phyloP scores from a whole-genome alignment of 2,329 filamentous ascomycete genomes.

The Pseudocercospora musae region DNA sequence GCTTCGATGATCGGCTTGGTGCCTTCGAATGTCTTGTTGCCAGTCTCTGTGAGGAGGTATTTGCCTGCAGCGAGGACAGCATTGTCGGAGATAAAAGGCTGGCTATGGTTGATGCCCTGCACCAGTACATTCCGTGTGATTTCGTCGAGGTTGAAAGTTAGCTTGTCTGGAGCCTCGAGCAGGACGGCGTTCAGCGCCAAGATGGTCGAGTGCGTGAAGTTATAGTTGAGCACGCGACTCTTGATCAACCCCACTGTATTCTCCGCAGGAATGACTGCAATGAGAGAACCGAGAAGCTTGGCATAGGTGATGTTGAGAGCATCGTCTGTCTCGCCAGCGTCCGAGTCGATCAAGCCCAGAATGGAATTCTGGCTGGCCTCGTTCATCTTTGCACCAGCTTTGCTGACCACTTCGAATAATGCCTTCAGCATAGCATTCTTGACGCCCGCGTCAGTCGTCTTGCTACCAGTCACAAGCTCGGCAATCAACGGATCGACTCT shows the following conservation, averaged over 20 bases:
- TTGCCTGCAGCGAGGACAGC: constrained; percentile 87
- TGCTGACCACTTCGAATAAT: constrained; percentile 91
- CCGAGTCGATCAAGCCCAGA: constrained; percentile 80
- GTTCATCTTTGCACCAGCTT: constrained; percentile 91
- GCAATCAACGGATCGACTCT: constrained; percentile 90
- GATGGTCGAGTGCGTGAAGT: constrained; percentile 74
- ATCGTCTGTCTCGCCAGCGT: constrained; percentile 67
- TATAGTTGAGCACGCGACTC: constrained; percentile 72
- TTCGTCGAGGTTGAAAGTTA: constrained; percentile 67
- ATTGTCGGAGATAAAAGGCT: constrained; percentile 71
- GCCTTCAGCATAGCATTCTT: constrained; percentile 96
- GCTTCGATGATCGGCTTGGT: constrained; percentile 77
- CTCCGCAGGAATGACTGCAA: constrained; percentile 78
- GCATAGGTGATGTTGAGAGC: constrained; percentile 85
- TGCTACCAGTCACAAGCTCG: constrained; percentile 92
- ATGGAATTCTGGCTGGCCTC: constrained; percentile 85
- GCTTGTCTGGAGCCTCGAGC: constrained; percentile 68
- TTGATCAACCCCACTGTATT: constrained; percentile 61
- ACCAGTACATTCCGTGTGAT: constrained; percentile 75
- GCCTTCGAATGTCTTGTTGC: constrained; percentile 68
- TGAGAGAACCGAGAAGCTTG: constrained; percentile 80
- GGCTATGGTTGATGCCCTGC: constrained; percentile 71
- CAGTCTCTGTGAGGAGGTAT: constrained; percentile 68
- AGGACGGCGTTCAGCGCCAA: constrained; percentile 86
- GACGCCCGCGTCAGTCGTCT: constrained; percentile 82